Base-by-base conservation (phyloP, 225 moss, liverwort and hornwort genomes). In the Marchantia paleacea region DNA sequence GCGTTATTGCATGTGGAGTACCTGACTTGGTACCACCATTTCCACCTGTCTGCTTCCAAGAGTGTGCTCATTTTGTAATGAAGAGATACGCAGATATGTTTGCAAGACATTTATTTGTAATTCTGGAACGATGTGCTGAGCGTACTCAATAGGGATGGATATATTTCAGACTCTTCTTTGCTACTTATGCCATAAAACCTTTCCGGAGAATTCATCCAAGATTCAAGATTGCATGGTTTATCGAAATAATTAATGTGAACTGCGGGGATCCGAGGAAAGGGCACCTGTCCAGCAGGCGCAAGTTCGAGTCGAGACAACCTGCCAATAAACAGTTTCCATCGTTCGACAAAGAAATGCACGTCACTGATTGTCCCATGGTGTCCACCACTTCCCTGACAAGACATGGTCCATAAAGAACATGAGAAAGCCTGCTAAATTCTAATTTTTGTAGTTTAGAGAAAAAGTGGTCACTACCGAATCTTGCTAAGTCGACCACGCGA, bases 261-360 rank as follows among this genome's bases (percentile, higher is more conserved):
- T 15, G 6, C 3, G 58, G 15, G 58, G 58, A 58, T 15, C 18
- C 1, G 70, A 47, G 8, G 0, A 29, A 75, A 26, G 31, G 58
- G 28, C 47, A 96, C 95, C 92, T 96, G 91, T 96, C 95, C 80
- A 93, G 84, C 28, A 96, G 90, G 60, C 93, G 92, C 65, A 95
- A 29, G 55, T 87, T 90, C 55, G 93, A 92, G 86, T 95, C 93
- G 68, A 95, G 92, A 82, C 95, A 95, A 64, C 93, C 87, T 73
- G 91, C 93, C 47, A 95, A 90, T 22, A 88, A 81, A 72, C 95
- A 93, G 65, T 92, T 92, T 67, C 91, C 91, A 80, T 95, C 95
- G 74, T 95, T 90, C 39, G 95, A 95, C 49, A 95, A 78, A 67
- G 92, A 85, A 63, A 93, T 85, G 71, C 93, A 90, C 49, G 90